Conservation (phyloP, 768 basidiomycete genomes). For the Sarcomyxa edulis region DNA sequence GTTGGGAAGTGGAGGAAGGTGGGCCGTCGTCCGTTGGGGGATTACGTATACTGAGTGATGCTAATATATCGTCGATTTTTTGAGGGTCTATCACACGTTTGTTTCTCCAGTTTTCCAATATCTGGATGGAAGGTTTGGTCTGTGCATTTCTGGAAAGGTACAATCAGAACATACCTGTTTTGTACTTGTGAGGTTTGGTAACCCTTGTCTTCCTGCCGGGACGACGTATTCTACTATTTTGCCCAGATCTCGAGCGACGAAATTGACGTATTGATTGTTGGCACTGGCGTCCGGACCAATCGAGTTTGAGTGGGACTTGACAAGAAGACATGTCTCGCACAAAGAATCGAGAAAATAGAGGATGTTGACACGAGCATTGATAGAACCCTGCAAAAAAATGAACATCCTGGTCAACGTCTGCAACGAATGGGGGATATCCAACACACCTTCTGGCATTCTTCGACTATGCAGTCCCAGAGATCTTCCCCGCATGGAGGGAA, state of each 20-base stretch:
- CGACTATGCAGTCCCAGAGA: constrained; percentile 88
- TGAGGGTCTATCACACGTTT: constrained; percentile 82
- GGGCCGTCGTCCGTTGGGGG: constrained; percentile 4
- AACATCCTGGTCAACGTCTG: not conserved
- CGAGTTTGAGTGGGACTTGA: constrained; percentile 47
- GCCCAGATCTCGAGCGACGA: constrained; percentile 70
- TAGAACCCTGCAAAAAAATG: constrained; percentile 53
- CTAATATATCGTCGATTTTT: constrained; percentile 66
- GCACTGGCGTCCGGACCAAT: constrained; percentile 6
- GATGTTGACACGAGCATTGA: constrained; percentile 92
- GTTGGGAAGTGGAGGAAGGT: constrained; percentile 9
- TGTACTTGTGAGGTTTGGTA: constrained; percentile 83
- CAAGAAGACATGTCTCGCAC: constrained; percentile 71
- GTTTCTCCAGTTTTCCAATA: constrained; percentile 86
- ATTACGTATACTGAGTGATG: constrained; percentile 45
- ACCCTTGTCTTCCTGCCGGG: constrained; percentile 79
- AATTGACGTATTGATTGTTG: constrained; percentile 66
- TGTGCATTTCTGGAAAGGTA: not conserved
- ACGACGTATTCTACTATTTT: constrained; percentile 84
- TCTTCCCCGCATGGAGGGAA: constrained; percentile 85
- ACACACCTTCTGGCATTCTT: constrained; percentile 83
- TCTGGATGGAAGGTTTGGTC: constrained; percentile 36
- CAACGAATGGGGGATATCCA: not conserved
- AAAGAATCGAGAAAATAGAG: constrained; percentile 87
- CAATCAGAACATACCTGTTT: constrained; percentile 57